Evolutionary conservation across 1,284 basidiomycete species (phyloP).

Genomic region (Puccinia polysora): DNA sequence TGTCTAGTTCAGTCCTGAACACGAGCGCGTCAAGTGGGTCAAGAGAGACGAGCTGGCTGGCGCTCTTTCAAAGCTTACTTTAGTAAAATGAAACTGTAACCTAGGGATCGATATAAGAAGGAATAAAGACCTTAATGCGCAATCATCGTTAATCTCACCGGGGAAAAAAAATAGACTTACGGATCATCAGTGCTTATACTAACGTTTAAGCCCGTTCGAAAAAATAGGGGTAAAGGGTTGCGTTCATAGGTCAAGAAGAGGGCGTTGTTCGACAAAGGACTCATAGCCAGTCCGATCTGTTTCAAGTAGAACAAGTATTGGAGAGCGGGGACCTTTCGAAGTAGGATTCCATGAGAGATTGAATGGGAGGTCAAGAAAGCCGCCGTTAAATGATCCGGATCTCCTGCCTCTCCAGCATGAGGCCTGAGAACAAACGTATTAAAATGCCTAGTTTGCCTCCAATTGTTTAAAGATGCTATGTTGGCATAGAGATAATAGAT

Average conservation of each 20-base stretch:
- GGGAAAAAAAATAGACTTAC: slow-evolving; percentile 46
- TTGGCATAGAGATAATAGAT: slow-evolving; percentile 98
- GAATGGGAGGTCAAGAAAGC: slow-evolving; percentile 95
- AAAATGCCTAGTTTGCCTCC: slow-evolving; percentile 81
- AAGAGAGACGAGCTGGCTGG: too few relatives aligned
- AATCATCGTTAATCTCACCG: not conserved
- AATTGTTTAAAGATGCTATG: slow-evolving; percentile 88
- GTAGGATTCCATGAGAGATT: slow-evolving; percentile 94
- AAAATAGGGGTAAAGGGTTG: slow-evolving; percentile 95
- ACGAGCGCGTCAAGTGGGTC: too few relatives aligned
- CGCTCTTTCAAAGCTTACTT: slow-evolving; percentile 62
- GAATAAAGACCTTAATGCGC: slow-evolving; percentile 19
- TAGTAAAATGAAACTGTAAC: slow-evolving; percentile 91
- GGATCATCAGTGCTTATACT: slow-evolving; percentile 95
- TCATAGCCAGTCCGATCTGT: slow-evolving; percentile 97
- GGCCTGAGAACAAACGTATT: slow-evolving; percentile 98
- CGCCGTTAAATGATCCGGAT: slow-evolving; percentile 93
- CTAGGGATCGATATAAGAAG: not conserved
- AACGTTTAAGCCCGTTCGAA: slow-evolving; percentile 92
- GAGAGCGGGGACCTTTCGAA: slow-evolving; percentile 89
- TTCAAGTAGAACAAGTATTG: slow-evolving; percentile 77
- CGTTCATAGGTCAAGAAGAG: slow-evolving; percentile 94
- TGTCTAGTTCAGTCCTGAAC: too few relatives aligned
- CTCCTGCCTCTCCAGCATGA: slow-evolving; percentile 95
- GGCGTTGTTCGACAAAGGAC: slow-evolving; percentile 94